phyloP scores from a whole-genome alignment of 2,329 filamentous ascomycete genomes.

The Achaetomium macrosporum region DNA sequence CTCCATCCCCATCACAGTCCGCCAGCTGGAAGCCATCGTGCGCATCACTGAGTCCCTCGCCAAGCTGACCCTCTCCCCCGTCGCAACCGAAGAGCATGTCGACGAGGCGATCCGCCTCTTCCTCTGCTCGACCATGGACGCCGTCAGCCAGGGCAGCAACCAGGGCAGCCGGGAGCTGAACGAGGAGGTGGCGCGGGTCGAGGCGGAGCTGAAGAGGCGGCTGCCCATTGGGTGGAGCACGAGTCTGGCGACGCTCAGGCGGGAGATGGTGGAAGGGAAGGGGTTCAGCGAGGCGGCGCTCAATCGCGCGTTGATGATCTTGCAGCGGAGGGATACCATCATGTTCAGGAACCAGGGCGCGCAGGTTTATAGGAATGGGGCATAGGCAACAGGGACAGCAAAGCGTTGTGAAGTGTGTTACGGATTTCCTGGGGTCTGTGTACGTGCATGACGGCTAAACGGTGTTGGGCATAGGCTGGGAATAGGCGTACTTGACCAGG shows the following conservation, averaged over 20 bases:
- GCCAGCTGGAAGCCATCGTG: conserved; percentile 93
- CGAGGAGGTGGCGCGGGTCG: conserved; percentile 80
- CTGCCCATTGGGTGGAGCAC: conserved; percentile 95
- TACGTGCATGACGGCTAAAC: conserved; percentile 2
- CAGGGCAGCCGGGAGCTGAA: conserved; percentile 83
- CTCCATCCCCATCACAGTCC: conserved; percentile 94
- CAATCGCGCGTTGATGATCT: conserved; percentile 74
- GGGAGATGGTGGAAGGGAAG: conserved; percentile 88
- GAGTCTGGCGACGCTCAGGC: conserved; percentile 74
- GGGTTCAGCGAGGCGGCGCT: conserved; percentile 84
- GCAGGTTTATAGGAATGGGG: conserved; percentile 68
- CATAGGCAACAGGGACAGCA: conserved; percentile 34
- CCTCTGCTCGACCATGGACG: conserved; percentile 95
- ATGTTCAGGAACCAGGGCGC: conserved; percentile 72
- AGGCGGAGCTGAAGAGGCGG: conserved; percentile 79
- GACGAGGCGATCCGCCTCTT: conserved; percentile 97
- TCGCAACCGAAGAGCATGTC: conserved; percentile 86
- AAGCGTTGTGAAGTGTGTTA: background rate
- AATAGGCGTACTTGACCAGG: background rate
- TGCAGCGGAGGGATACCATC: conserved; percentile 83
- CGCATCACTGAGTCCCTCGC: conserved; percentile 95
- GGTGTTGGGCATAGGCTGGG: conserved; percentile 14
- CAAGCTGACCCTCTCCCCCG: conserved; percentile 77
- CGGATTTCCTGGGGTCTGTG: background rate
- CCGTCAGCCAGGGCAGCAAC: conserved; percentile 82